Conservation (phyloP, 1,284 basidiomycete species). For the Puccinia triticina region DNA sequence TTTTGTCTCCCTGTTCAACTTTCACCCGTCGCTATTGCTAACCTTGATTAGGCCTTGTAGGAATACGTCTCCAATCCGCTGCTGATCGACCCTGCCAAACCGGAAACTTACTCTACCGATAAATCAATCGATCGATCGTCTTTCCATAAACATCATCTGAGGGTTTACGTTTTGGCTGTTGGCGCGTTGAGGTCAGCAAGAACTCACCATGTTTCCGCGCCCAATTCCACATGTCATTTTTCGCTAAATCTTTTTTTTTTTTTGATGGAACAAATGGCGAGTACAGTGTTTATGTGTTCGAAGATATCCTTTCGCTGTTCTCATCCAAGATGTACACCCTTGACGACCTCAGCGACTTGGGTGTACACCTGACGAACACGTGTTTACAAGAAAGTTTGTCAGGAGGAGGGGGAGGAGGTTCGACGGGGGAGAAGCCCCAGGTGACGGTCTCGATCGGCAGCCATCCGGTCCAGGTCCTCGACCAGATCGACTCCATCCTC, state of each 20-base stretch:
- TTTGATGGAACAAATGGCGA: not conserved
- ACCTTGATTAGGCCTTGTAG: conserved; percentile 62
- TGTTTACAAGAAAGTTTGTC: conserved; percentile 70
- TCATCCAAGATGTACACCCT: conserved; percentile 69
- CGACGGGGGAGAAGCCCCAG: not conserved
- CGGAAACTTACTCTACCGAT: not conserved
- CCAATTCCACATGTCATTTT: not conserved
- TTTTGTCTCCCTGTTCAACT: not conserved
- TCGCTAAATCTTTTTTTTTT: not conserved
- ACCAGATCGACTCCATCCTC: conserved; percentile 24
- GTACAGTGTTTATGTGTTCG: conserved; percentile 65
- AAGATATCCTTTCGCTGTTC: conserved; percentile 83
- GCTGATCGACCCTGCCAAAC: conserved; percentile 63
- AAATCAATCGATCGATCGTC: conserved; percentile 49
- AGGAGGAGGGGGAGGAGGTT: not conserved
- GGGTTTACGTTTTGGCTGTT: conserved; percentile 84
- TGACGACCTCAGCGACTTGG: conserved; percentile 66
- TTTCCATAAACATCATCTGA: conserved; percentile 79
- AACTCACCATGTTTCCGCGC: not conserved
- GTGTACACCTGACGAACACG: conserved; percentile 90
- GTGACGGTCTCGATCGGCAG: not conserved
- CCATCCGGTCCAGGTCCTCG: not conserved
- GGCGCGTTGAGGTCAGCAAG: conserved; percentile 60
- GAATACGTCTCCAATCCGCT: conserved; percentile 80
- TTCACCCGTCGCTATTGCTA: not conserved